phyloP scores from a whole-genome alignment of 2,329 filamentous ascomycete species.

The Arthrobotrys musiformis region DNA sequence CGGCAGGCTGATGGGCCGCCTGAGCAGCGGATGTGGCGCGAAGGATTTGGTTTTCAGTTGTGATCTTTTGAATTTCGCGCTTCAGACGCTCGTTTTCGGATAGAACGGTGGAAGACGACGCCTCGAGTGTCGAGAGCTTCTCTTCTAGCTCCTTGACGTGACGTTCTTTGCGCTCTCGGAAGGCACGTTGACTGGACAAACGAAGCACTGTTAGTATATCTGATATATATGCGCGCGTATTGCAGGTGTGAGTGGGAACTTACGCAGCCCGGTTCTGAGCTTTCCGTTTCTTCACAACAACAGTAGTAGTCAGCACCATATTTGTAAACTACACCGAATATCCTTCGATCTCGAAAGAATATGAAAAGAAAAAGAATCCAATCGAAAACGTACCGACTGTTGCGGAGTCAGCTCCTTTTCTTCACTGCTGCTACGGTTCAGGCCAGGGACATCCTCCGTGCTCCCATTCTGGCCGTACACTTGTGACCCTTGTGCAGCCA shows the following conservation, averaged over 20 bases:
- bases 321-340: slow-evolving; percentile 11
- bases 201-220: neutral
- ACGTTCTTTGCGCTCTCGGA: slow-evolving; percentile 93
- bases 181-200: slow-evolving; percentile 81
- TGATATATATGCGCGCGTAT: neutral
- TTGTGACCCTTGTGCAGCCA: slow-evolving; percentile 43
- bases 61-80: slow-evolving; percentile 81
- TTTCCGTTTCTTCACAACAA: slow-evolving; percentile 70
- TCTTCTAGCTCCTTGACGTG: slow-evolving; percentile 93
- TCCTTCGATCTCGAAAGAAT: neutral
- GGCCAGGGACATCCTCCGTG: slow-evolving; percentile 14
- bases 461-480: slow-evolving; percentile 35
- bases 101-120: slow-evolving; percentile 75
- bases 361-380: slow-evolving; percentile 57
- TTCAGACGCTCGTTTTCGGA: slow-evolving; percentile 89
- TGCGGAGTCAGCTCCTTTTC: slow-evolving; percentile 70
- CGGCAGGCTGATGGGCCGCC: slow-evolving; percentile 64
- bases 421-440: slow-evolving; percentile 64
- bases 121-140: slow-evolving; percentile 81
- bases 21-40: slow-evolving; percentile 74
- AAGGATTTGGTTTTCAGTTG: slow-evolving; percentile 92
- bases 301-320: slow-evolving; percentile 61
- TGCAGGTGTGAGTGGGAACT: slow-evolving; percentile 60
- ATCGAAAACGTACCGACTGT: slow-evolving; percentile 61
- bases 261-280: slow-evolving; percentile 79